Percentiles rank a stretch among this genome's conserved stretches.
phyloP scores from a whole-genome alignment of 768 basidiomycete genomes.

The Macrolepiota dolichaula region DNA sequence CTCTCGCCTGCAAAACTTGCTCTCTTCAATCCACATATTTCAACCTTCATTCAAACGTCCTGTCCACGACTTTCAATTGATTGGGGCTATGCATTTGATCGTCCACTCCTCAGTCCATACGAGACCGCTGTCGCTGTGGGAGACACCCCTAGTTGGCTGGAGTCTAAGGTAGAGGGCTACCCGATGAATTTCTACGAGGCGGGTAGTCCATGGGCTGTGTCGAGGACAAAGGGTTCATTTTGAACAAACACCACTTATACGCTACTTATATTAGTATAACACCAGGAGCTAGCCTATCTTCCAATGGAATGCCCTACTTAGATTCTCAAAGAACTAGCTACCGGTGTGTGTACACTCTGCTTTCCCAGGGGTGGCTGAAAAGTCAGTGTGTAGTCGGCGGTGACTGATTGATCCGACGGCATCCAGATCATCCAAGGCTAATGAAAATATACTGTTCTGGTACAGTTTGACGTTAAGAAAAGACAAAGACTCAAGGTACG shows the following conservation, averaged over 20 bases:
- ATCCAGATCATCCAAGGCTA: no score
- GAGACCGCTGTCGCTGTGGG: constrained; percentile 88
- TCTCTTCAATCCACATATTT: constrained; percentile 76
- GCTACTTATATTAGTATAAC: constrained; percentile 23
- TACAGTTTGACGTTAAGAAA: no score
- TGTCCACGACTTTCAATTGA: constrained; percentile 97
- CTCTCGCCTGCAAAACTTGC: constrained; percentile 93
- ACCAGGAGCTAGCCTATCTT: no score
- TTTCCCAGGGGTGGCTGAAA: no score
- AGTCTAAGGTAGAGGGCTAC: constrained; percentile 45
- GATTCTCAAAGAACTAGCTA: no score
- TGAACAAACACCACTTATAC: constrained; percentile 7
- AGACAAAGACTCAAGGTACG: no score
- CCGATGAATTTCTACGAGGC: constrained; percentile 97
- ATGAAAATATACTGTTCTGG: no score
- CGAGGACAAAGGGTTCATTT: constrained; percentile 55
- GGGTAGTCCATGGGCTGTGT: constrained; percentile 72
- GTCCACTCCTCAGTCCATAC: constrained; percentile 88
- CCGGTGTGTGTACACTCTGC: no score
- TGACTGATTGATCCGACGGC: no score
- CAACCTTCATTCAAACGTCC: constrained; percentile 92
- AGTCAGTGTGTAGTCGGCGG: no score
- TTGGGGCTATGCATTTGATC: constrained; percentile 96
- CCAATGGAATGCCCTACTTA: no score
- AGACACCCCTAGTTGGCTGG: constrained; percentile 62